Evolutionary conservation across 495 filamentous ascomycete genomes (phyloP).

Genomic region (Hyaloscypha bicolor): DNA sequence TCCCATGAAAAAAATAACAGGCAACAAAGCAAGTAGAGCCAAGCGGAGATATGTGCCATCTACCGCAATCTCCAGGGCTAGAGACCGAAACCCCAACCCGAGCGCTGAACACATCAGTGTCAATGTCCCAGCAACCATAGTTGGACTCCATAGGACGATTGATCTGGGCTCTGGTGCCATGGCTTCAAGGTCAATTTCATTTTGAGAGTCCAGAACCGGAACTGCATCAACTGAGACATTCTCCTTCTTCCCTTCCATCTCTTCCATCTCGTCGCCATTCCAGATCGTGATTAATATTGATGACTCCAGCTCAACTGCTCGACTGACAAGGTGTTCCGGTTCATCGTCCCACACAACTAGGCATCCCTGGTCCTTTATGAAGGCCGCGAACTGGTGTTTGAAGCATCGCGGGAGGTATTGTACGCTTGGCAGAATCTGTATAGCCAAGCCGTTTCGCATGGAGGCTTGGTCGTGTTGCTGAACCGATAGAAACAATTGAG

Average conservation of each 20-base stretch:
- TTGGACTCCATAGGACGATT: conserved; percentile 52
- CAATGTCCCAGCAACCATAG: conserved; percentile 52
- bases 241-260: conserved; percentile 44
- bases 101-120: conserved; percentile 53
- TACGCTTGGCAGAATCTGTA: conserved; percentile 62
- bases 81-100: conserved; percentile 54
- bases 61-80: conserved; percentile 54
- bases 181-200: conserved; percentile 44
- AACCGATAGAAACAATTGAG: conserved; percentile 53
- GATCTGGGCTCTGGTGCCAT: conserved; percentile 42
- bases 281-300: conserved; percentile 60
- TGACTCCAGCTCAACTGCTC: conserved; percentile 51
- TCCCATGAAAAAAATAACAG: too few species aligned
- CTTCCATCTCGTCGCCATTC: conserved; percentile 42
- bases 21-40: conserved; percentile 8
- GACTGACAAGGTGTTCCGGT: conserved; percentile 52
- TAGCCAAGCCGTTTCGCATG: conserved; percentile 54
- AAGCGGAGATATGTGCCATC: conserved; percentile 45
- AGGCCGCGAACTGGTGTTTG: conserved; percentile 70
- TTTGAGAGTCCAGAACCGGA: too few species aligned
- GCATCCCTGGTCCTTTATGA: conserved; percentile 57
- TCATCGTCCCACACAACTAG: conserved; percentile 71
- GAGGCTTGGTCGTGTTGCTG: conserved; percentile 53
- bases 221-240: conserved; percentile 36
- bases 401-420: conserved; percentile 55